Conservation (phyloP, 257 asterid genomes). For the Fraxinus americana region DNA sequence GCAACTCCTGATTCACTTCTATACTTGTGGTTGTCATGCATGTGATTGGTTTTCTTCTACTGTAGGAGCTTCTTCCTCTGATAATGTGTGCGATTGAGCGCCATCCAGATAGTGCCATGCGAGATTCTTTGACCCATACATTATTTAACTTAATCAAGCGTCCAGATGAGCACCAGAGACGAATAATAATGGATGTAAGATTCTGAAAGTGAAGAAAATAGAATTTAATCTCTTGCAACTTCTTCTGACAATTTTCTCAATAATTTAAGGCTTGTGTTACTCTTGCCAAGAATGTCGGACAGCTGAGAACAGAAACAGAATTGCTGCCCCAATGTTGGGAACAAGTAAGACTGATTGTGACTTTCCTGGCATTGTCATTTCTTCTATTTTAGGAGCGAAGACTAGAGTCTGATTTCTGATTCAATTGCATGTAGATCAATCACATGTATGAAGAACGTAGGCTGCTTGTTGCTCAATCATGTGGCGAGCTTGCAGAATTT, state of each 20-base stretch:
- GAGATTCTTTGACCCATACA: conserved; percentile 98
- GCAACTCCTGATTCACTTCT: conserved; percentile 8
- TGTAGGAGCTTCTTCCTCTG: conserved; percentile 96
- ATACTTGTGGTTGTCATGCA: conserved; percentile 24
- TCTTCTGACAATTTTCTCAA: conserved; percentile 26
- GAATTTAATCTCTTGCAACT: conserved; percentile 27
- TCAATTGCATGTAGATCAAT: conserved; percentile 67
- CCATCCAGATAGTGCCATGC: conserved; percentile 80
- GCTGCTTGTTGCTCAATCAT: conserved; percentile 98
- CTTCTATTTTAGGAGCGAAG: conserved; percentile 4
- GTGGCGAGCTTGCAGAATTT: conserved; percentile 95
- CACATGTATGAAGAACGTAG: conserved; percentile 99
- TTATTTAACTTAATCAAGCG: conserved; percentile 97
- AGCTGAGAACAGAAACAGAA: conserved; percentile 96
- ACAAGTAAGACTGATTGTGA: conserved; percentile 63
- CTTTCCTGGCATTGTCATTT: conserved; percentile 14
- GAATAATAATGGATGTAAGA: conserved; percentile 94
- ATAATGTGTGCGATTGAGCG: conserved; percentile 99
- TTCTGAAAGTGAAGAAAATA: conserved; percentile 28
- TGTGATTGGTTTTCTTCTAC: conserved; percentile 24
- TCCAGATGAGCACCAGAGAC: conserved; percentile 97
- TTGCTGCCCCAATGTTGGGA: conserved; percentile 99
- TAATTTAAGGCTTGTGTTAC: conserved; percentile 88
- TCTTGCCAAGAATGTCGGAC: conserved; percentile 92
- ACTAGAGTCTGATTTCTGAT: conserved; percentile 18